Evolutionary conservation across 1,284 basidiomycete species (phyloP).

Genomic region (Fistulinella cinereoalba): DNA sequence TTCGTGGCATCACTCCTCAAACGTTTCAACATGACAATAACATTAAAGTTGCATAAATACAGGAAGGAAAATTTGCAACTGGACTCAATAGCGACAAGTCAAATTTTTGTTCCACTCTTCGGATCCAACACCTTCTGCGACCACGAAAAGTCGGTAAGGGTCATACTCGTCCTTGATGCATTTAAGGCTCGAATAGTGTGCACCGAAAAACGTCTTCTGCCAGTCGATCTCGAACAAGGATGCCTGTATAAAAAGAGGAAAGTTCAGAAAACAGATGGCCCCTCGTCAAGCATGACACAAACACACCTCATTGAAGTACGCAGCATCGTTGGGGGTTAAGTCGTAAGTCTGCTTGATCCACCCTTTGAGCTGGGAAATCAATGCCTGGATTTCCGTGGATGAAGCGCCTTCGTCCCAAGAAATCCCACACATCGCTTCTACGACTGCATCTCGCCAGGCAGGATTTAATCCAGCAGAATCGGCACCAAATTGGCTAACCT

Average conservation of each 20-base stretch:
- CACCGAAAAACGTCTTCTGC: slow-evolving; percentile 42
- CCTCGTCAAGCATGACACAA: background rate
- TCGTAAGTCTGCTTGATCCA: slow-evolving; percentile 23
- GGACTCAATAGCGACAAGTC: slow-evolving; percentile 18
- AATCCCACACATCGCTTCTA: slow-evolving; percentile 26
- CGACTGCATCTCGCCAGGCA: slow-evolving; percentile 41
- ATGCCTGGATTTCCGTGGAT: slow-evolving; percentile 25
- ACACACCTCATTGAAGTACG: slow-evolving; percentile 45
- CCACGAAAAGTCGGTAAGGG: slow-evolving; percentile 42
- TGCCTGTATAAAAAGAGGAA: background rate
- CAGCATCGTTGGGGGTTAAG: slow-evolving; percentile 34
- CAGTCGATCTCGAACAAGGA: slow-evolving; percentile 39
- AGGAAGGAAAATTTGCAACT: background rate
- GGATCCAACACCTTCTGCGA: slow-evolving; percentile 44
- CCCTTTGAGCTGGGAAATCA: slow-evolving; percentile 28
- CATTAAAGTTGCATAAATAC: too few species aligned
- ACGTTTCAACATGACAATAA: too few species aligned
- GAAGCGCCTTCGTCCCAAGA: slow-evolving; percentile 37
- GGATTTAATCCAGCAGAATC: slow-evolving; percentile 43
- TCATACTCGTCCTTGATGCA: slow-evolving; percentile 46
- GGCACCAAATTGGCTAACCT: slow-evolving; percentile 36
- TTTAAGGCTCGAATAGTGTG: slow-evolving; percentile 38
- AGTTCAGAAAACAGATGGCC: background rate
- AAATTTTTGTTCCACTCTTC: slow-evolving; percentile 36
- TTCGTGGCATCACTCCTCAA: too few species aligned